A percentile compares a stretch with the other conserved stretches of the same genome.
Conservation (phyloP, 768 basidiomycete species). For the Boletus rubroflammeus region DNA sequence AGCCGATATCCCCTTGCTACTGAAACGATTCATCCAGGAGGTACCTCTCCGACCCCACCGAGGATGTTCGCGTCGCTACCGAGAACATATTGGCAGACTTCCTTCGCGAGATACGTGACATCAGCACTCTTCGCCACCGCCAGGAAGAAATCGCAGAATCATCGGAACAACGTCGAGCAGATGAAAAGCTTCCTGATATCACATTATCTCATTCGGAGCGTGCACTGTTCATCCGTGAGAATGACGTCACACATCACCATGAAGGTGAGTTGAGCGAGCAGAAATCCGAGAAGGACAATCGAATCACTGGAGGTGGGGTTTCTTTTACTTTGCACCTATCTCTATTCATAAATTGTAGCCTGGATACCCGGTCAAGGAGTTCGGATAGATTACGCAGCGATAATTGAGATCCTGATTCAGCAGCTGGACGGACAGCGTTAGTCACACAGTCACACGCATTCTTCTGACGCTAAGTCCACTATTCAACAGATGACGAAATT, state of each 20-base stretch:
- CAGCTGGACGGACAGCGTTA: conserved; percentile 82
- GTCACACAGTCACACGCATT: conserved; percentile 27
- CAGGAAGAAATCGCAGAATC: conserved; percentile 51
- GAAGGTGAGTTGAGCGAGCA: conserved; percentile 44
- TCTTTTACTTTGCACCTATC: background rate
- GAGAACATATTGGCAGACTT: conserved; percentile 88
- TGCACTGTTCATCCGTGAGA: conserved; percentile 50
- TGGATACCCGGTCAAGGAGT: conserved; percentile 97
- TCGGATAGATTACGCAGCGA: conserved; percentile 82
- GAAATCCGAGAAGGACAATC: conserved; percentile 45
- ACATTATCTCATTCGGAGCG: conserved; percentile 56
- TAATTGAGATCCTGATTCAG: conserved; percentile 88
- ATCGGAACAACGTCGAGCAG: conserved; percentile 38
- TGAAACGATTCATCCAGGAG: conserved; percentile 47
- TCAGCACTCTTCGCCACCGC: conserved; percentile 69
- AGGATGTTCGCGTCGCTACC: conserved; percentile 89
- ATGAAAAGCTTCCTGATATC: conserved; percentile 58
- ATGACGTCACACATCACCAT: conserved; percentile 37
- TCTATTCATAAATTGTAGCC: conserved; percentile 37
- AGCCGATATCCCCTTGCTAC: conserved; percentile 1
- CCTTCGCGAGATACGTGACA: conserved; percentile 84
- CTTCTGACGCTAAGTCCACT: background rate
- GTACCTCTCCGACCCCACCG: conserved; percentile 92
- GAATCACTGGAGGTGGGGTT: conserved; percentile 60
- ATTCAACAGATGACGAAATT: conserved; percentile 71